Base-by-base conservation (phyloP, 257 asterid species). In the Ajuga chamaepitys region DNA sequence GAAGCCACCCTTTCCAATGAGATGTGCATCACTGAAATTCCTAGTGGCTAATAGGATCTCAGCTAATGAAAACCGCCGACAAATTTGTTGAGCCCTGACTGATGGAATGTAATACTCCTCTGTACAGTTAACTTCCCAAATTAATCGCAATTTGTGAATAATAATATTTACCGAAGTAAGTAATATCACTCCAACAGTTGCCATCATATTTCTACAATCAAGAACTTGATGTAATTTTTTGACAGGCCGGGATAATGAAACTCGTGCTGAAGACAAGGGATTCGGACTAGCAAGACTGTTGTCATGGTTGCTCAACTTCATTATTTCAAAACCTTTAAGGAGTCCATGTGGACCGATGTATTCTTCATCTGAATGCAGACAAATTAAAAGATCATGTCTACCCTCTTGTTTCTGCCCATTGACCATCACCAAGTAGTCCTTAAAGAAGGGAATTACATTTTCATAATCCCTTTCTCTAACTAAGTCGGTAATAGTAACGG, bases 1-100 rank as follows among this genome's bases (percentile, higher is more conserved):
- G n/a, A n/a, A 76, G 37, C 84, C 87, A 51, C 81, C 87, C 2
- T 34, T 66, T 5, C 87, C 84, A 18, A 78, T 78, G 38, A 76
- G 41, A 62, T 54, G 25, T 40, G 58, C 65, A 10, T 66, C 60
- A 40, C 57, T 70, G 53, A 78, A 81, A 41, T 73, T 40, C 40
- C 50, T 37, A 24, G 84, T 82, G 18, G 77, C 51, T 24, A 64
- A 57, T 11, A 17, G 65, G 30, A 78, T 67, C 76, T 78, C 77
- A 51, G 51, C 54, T 26, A 82, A 45, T 8, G 82, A 73, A 58
- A 82, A 78, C 21, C 42, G 76, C n/a, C 75, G 77, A 66, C 73
- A 67, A 20, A 30, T 30, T 24, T 40, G 47, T 32, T 67, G 67
- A 17, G 64, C 55, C 28, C 45, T 9, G 21, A 64, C 54, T 17